phyloP scores from a whole-genome alignment of 176 grass and related monocot genomes.

The Typha latifolia region DNA sequence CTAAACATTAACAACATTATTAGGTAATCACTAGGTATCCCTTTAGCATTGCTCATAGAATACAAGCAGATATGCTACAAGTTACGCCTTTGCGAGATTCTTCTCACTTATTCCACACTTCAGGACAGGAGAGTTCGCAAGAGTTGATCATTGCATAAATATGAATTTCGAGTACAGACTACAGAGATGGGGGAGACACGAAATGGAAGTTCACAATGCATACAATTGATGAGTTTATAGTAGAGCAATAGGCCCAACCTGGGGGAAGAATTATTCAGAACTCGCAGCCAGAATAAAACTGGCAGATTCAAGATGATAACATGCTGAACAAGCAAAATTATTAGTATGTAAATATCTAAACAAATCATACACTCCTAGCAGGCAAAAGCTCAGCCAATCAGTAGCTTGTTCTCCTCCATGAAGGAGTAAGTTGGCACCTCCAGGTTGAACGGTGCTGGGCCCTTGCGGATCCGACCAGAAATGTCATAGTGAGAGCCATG shows the following conservation, averaged over 20 bases:
- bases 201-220: not conserved
- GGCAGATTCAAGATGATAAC: not conserved
- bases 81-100: too few species aligned
- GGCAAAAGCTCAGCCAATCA: conserved; percentile 41
- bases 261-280: not conserved
- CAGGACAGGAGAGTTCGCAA: too few species aligned
- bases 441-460: conserved; percentile 79
- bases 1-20: too few species aligned
- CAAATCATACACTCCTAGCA: not conserved
- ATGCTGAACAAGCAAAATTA: conserved; percentile 1
- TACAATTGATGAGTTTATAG: not conserved
- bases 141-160: too few species aligned
- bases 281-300: not conserved
- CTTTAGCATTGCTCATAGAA: too few species aligned
- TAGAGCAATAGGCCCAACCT: not conserved
- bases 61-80: too few species aligned
- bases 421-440: conserved; percentile 79
- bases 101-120: too few species aligned
- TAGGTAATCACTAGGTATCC: too few species aligned
- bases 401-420: conserved; percentile 81
- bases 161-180: too few species aligned
- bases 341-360: not conserved
- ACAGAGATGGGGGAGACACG: too few species aligned
- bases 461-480: conserved; percentile 78
- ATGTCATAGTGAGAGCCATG: conserved; percentile 86